Conservation (phyloP, 441 rosid genomes). For the Isatis lusitanica region DNA sequence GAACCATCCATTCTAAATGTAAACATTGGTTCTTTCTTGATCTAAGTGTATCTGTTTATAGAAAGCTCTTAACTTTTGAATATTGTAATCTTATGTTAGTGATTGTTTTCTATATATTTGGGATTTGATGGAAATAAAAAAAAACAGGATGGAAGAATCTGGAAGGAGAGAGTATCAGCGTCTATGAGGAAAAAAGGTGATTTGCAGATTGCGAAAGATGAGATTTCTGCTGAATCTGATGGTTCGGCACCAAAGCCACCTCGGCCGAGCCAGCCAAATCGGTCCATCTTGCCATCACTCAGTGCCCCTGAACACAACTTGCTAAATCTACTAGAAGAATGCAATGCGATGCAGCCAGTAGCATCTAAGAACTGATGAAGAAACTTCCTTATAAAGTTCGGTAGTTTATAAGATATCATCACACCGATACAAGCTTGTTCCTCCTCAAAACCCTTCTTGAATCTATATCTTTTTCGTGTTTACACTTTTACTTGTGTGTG, state of each 20-base stretch:
- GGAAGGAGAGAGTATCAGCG: slow-evolving; percentile 87
- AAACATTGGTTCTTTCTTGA: slow-evolving; percentile 10
- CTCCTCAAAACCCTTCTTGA: neutral
- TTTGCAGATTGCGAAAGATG: slow-evolving; percentile 63
- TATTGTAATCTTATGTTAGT: neutral
- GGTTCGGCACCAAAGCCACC: slow-evolving; percentile 34
- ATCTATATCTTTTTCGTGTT: neutral
- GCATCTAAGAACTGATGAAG: slow-evolving; percentile 40
- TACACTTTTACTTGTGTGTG: slow-evolving; percentile 20
- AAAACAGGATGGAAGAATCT: slow-evolving; percentile 79
- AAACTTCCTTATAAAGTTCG: neutral
- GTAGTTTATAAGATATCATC: slow-evolving; percentile 30
- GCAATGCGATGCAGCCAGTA: slow-evolving; percentile 55
- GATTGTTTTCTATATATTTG: neutral
- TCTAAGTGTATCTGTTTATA: neutral
- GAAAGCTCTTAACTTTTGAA: slow-evolving; percentile 8
- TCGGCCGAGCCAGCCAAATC: slow-evolving; percentile 45
- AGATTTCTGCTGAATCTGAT: slow-evolving; percentile 45
- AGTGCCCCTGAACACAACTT: slow-evolving; percentile 92
- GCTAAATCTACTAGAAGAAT: slow-evolving; percentile 78
- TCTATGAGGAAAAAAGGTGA: slow-evolving; percentile 57
- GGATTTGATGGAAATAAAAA: slow-evolving; percentile 2
- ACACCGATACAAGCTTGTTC: slow-evolving; percentile 19
- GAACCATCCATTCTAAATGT: slow-evolving; percentile 95
- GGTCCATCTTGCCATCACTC: slow-evolving; percentile 72